phyloP scores from a whole-genome alignment of 2,329 filamentous ascomycete genomes.

The Fusarium kyushuense region DNA sequence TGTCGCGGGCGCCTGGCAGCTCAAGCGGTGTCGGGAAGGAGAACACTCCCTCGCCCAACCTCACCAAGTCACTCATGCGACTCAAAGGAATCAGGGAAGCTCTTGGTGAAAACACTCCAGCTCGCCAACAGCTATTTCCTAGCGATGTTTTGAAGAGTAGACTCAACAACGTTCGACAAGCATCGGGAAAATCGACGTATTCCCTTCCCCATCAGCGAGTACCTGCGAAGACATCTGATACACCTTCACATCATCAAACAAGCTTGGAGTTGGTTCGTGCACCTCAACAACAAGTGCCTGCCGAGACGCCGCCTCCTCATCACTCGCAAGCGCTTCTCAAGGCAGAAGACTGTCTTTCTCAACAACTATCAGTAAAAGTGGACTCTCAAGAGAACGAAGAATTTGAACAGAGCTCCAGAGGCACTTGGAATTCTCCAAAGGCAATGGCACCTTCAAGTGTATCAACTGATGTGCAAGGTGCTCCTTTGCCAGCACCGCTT shows the following conservation, averaged over 20 bases:
- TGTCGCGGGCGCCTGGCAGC: slow-evolving; percentile 6
- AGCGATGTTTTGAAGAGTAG: background rate
- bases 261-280: background rate
- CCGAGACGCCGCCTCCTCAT: background rate
- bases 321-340: background rate
- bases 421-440: slow-evolving; percentile 25
- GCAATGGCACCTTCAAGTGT: background rate
- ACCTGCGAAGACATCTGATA: background rate
- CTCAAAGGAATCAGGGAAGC: slow-evolving; percentile 6
- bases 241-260: background rate
- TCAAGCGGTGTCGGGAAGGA: background rate
- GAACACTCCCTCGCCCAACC: slow-evolving; percentile 6
- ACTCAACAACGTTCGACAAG: background rate
- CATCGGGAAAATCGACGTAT: background rate
- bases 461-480: background rate
- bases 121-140: slow-evolving; percentile 17
- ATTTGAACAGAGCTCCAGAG: background rate
- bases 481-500: slow-evolving; percentile 37
- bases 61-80: slow-evolving; percentile 13
- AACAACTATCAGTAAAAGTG: background rate
- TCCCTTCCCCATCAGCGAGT: background rate
- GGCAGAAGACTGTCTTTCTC: background rate
- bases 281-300: background rate
- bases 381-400: background rate
- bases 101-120: no score